These are phyloP conservation scores for Penicillium angulare DNA, from an alignment of 495 filamentous ascomycete genomes.

Conservation along the genomic window DNA sequence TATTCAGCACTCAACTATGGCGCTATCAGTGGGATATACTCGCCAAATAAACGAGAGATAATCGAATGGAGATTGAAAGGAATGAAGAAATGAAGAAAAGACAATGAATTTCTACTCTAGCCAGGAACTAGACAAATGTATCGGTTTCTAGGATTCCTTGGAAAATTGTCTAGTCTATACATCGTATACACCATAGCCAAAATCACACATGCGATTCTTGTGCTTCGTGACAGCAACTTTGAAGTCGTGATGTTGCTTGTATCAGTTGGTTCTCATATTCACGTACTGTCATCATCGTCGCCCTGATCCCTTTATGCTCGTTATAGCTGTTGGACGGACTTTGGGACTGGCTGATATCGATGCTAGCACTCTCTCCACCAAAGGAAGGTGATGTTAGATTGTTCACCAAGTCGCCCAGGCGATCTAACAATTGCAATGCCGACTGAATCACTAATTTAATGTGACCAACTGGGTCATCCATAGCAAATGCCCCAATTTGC, in stretches of 20 bases:
- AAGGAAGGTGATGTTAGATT: constrained; percentile 29
- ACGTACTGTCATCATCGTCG: background rate
- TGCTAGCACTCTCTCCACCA: constrained; percentile 22
- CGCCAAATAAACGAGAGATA: too few relatives aligned
- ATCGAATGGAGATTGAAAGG: too few relatives aligned
- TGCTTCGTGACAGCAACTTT: constrained; percentile 24
- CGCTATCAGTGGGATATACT: too few relatives aligned
- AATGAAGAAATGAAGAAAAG: too few relatives aligned
- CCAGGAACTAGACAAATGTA: too few relatives aligned
- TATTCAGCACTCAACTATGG: too few relatives aligned
- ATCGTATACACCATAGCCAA: background rate
- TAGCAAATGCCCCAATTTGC: background rate
- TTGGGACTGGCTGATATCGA: background rate
- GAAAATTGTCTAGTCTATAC: too few relatives aligned
- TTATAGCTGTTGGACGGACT: background rate
- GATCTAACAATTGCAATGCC: constrained; percentile 1
- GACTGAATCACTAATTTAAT: constrained; percentile 2
- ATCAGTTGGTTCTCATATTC: constrained; percentile 2
- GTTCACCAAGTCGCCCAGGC: constrained; percentile 18
- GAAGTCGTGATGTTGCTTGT: background rate
- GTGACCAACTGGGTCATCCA: background rate
- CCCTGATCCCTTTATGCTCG: background rate
- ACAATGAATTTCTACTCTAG: too few relatives aligned
- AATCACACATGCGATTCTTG: background rate
- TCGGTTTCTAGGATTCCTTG: too few relatives aligned